Conservation (phyloP, 2,329 filamentous ascomycete species). For the Alternaria sp. region DNA sequence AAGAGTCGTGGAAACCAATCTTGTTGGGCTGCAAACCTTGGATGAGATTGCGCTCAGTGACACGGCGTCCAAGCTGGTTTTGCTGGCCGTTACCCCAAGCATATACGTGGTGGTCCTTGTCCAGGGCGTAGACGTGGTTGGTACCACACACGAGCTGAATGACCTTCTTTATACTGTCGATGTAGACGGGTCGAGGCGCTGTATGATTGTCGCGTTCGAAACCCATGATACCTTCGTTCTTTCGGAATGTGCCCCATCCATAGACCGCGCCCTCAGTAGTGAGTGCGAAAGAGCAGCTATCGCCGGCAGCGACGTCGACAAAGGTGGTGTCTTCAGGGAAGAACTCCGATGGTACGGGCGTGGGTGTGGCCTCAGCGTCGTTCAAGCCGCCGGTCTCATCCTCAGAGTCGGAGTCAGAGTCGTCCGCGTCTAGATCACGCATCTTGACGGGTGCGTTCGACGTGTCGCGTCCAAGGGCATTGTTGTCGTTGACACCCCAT, state of each 20-base stretch:
- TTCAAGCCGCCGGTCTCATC: slow-evolving; percentile 71
- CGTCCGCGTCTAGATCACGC: slow-evolving; percentile 60
- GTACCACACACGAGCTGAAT: slow-evolving; percentile 69
- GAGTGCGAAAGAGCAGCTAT: slow-evolving; percentile 77
- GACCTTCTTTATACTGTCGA: slow-evolving; percentile 71
- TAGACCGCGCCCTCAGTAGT: slow-evolving; percentile 79
- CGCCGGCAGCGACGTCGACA: slow-evolving; percentile 72
- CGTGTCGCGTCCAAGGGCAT: slow-evolving; percentile 78
- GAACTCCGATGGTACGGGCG: slow-evolving; percentile 60
- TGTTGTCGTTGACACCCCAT: slow-evolving; percentile 88
- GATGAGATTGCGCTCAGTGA: slow-evolving; percentile 65
- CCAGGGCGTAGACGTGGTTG: slow-evolving; percentile 74
- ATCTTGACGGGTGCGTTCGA: slow-evolving; percentile 67
- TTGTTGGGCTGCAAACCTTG: slow-evolving; percentile 63
- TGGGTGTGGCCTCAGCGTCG: slow-evolving; percentile 73
- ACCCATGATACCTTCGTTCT: slow-evolving; percentile 70
- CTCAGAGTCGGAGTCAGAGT: slow-evolving; percentile 52
- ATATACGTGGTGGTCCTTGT: slow-evolving; percentile 68
- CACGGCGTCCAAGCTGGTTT: slow-evolving; percentile 70
- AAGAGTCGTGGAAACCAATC: slow-evolving; percentile 59
- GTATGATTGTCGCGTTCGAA: slow-evolving; percentile 59
- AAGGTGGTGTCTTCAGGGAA: slow-evolving; percentile 69
- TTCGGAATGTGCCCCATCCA: slow-evolving; percentile 83
- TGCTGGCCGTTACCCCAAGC: slow-evolving; percentile 78
- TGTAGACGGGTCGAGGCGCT: slow-evolving; percentile 57